These are phyloP conservation scores for Hyphochytrium catenoides DNA, from an alignment of 352 stramenopile species.

Conservation along the genomic window DNA sequence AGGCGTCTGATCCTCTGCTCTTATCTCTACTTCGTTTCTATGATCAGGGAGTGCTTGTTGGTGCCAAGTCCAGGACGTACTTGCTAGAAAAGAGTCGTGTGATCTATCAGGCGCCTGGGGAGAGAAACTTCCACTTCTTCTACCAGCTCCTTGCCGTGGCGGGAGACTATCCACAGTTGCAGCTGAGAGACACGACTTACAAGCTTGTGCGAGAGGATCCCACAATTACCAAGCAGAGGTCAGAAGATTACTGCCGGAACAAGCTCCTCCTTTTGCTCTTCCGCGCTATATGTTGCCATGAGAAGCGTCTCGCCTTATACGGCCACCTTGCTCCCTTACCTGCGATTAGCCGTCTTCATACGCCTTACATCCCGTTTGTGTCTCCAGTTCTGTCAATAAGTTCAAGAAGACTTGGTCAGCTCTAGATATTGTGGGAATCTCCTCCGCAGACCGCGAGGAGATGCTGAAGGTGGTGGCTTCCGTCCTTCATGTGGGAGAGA, in stretches of 20 bases:
- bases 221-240: conserved; percentile 15
- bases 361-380: too few species aligned
- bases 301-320: too few species aligned
- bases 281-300: too few species aligned
- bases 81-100: conserved; percentile 76
- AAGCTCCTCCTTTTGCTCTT: too few species aligned
- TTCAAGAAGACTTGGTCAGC: conserved; percentile 44
- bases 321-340: too few species aligned
- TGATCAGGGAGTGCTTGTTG: conserved; percentile 34
- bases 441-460: conserved; percentile 40
- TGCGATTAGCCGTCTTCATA: too few species aligned
- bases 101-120: conserved; percentile 39
- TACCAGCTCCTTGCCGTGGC: conserved; percentile 65
- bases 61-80: conserved; percentile 59
- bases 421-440: conserved; percentile 63
- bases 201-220: conserved; percentile 27
- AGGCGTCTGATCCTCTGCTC: conserved; percentile 1
- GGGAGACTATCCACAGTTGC: conserved; percentile 28
- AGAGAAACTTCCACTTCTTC: conserved; percentile 84
- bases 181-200: conserved; percentile 23
- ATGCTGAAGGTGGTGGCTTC: conserved; percentile 64
- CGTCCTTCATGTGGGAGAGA: conserved; percentile 75
- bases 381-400: conserved; percentile 6
- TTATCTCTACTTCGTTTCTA: conserved; percentile 16
- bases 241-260: too few species aligned